These are phyloP conservation scores for sunflower (Helianthus annuus) DNA, from an alignment of 129 eudicot species.

Conservation along the genomic window DNA sequence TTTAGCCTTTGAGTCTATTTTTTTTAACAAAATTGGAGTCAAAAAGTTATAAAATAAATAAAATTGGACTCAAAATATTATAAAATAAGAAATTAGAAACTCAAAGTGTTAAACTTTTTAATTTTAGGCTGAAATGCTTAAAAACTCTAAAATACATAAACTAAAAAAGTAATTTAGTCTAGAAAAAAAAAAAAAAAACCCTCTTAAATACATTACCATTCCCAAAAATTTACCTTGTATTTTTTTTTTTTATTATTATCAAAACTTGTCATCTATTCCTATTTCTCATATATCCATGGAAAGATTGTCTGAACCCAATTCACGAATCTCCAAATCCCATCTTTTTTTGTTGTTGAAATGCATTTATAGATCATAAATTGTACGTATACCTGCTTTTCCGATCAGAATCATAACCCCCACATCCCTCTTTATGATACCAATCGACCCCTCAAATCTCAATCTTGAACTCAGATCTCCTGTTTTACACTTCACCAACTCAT, in stretches of 20 bases:
- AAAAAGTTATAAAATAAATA: too few relatives aligned
- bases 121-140: too few relatives aligned
- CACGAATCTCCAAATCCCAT: conserved; percentile 3
- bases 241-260: neutral
- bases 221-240: neutral
- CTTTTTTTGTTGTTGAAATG: neutral
- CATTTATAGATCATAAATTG: neutral
- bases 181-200: too few relatives aligned
- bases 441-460: conserved; percentile 31
- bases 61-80: too few relatives aligned
- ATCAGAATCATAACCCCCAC: neutral
- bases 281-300: neutral
- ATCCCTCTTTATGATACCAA: conserved; percentile 19
- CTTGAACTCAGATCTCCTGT: conserved; percentile 36
- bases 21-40: too few relatives aligned
- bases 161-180: too few relatives aligned
- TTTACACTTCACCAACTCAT: conserved; percentile 20
- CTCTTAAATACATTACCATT: too few relatives aligned
- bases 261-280: neutral
- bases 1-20: too few relatives aligned
- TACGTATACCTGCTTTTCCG: too few relatives aligned
- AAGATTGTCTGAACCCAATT: conserved; percentile 1
- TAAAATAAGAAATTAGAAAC: too few relatives aligned
- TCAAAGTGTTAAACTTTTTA: too few relatives aligned
- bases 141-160: too few relatives aligned